A percentile compares a stretch with the other conserved stretches of the same genome.
phyloP scores from a whole-genome alignment of 805 yeast species.

The Myxozyma kluyveri region DNA sequence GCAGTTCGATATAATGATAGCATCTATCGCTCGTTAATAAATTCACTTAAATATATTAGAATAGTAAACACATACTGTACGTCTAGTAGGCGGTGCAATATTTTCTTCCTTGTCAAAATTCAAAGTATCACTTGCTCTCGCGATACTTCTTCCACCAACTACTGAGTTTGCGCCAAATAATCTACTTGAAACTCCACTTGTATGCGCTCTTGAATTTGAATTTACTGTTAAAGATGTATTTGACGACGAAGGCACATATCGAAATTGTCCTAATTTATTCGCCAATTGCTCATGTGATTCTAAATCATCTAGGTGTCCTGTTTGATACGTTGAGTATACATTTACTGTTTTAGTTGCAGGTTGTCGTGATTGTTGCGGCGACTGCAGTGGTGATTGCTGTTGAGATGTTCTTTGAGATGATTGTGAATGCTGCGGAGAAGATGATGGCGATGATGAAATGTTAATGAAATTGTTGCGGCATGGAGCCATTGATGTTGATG shows the following conservation, averaged over 20 bases:
- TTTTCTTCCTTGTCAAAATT: too few species aligned
- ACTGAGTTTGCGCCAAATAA: conserved; percentile 2
- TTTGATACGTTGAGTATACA: conserved; percentile 13
- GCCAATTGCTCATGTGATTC: conserved; percentile 9
- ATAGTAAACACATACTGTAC: not conserved
- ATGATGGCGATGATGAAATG: too few species aligned
- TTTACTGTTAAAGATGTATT: not conserved
- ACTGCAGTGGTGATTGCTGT: too few species aligned
- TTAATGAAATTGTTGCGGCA: too few species aligned
- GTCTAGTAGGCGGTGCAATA: not conserved
- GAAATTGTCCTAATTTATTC: conserved; percentile 1
- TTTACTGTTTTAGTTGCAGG: not conserved
- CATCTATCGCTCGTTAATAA: too few species aligned
- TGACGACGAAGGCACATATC: conserved; percentile 2
- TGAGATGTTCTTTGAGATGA: too few species aligned
- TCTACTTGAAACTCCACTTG: not conserved
- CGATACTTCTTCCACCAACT: not conserved
- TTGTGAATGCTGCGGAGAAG: too few species aligned
- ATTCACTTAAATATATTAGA: too few species aligned
- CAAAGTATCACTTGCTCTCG: conserved; percentile 1
- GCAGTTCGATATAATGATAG: too few species aligned
- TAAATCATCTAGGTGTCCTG: conserved; percentile 21
- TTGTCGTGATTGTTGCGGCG: not conserved
- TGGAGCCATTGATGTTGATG: too few species aligned
- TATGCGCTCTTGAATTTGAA: not conserved